A percentile compares a stretch with the other conserved stretches of the same genome.
Evolutionary conservation across 2,329 filamentous ascomycete species (phyloP).

Genomic region (Harringtonia lauricola): DNA sequence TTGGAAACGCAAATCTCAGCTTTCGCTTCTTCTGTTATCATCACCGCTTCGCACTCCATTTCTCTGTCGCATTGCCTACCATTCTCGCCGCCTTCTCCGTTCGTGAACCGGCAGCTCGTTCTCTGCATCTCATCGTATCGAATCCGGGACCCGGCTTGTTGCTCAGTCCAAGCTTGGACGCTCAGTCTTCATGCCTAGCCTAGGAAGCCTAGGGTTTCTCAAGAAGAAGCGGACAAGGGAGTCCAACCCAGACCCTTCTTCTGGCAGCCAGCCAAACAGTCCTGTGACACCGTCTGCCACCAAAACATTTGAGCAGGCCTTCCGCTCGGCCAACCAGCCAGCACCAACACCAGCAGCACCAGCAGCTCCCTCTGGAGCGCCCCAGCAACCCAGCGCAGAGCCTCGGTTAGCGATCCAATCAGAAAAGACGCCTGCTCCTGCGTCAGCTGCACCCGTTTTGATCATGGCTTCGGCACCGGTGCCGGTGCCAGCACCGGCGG

Average conservation of each 20-base stretch:
- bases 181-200: slow-evolving; percentile 63
- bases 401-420: slow-evolving; percentile 10
- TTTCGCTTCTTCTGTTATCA: too few species aligned
- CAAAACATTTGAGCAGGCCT: slow-evolving; percentile 37
- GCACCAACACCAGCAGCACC: slow-evolving; percentile 7
- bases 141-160: background rate
- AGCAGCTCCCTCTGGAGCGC: slow-evolving; percentile 14
- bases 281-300: slow-evolving; percentile 48
- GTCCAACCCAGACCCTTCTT: slow-evolving; percentile 59
- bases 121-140: too few species aligned
- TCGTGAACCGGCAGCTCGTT: too few species aligned
- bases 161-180: background rate
- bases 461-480: slow-evolving; percentile 21
- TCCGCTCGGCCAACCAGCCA: slow-evolving; percentile 18
- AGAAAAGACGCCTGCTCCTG: slow-evolving; percentile 22
- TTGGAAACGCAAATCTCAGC: too few species aligned
- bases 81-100: too few species aligned
- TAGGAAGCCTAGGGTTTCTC: slow-evolving; percentile 86
- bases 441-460: slow-evolving; percentile 7
- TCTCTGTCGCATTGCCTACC: too few species aligned
- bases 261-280: slow-evolving; percentile 53
- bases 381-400: background rate
- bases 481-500: too few species aligned
- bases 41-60: too few species aligned
- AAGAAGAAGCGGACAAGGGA: slow-evolving; percentile 99